Evolutionary conservation across 208 protist genomes (phyloP).

Genomic region (Phytomonas francai): DNA sequence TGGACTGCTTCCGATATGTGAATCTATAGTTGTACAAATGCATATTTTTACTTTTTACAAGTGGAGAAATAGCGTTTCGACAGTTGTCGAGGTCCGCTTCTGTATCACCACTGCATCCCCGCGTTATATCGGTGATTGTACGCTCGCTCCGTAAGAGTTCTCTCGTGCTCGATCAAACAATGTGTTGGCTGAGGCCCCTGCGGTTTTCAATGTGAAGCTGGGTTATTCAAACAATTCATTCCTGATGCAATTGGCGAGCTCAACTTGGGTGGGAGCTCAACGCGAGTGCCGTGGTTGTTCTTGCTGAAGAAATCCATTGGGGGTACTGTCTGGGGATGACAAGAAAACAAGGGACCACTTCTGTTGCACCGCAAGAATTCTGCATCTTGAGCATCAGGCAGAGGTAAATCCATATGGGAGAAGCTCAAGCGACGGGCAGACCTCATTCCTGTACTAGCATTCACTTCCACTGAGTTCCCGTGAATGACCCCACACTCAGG

Average conservation of each 20-base stretch:
- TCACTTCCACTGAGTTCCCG: not conserved
- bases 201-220: not conserved
- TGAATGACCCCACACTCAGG: not conserved
- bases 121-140: not conserved
- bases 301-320: not conserved
- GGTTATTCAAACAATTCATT: not conserved
- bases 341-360: not conserved
- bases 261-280: not conserved
- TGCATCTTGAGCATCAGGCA: not conserved
- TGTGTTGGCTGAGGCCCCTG: not conserved
- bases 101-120: not conserved
- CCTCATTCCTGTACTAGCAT: not conserved
- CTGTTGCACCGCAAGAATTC: not conserved
- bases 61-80: not conserved
- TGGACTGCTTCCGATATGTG: not conserved
- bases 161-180: not conserved
- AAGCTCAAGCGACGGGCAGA: not conserved
- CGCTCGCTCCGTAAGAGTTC: not conserved
- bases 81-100: not conserved
- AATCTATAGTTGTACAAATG: slow-evolving; percentile 4
- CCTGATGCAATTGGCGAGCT: not conserved
- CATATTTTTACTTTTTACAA: slow-evolving; percentile 8
- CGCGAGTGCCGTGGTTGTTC: not conserved
- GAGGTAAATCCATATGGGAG: not conserved
- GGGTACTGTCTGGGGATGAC: not conserved